Base-by-base conservation (phyloP, 2,329 filamentous ascomycete genomes). In the Aspergillus sojae region DNA sequence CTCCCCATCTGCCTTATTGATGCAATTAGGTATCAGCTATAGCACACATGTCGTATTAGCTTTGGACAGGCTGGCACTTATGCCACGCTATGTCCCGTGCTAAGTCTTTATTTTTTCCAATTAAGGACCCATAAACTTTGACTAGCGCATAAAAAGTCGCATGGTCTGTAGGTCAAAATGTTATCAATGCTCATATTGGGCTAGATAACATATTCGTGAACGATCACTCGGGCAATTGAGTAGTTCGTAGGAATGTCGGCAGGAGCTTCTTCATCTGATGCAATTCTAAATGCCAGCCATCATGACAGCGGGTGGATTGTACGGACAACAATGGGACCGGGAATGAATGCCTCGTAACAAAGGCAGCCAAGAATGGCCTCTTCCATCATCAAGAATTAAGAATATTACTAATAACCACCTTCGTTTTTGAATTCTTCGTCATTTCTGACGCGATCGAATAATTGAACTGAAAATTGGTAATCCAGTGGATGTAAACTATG, bases 211-310 rank as follows among this genome's bases (percentile, higher is more conserved):
- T 52, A 32, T 39, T 55, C 12, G 36, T 5, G 21, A 55, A 21
- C 32, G n/a, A 39, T 55, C 32, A 55, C 52, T 55, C 52, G 52
- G 52, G 52, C 52, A 41, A 55, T 55, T 55, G 34, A 55, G 26
- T 26, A 55, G n/a, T 55, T 39, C 26, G 14, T 19, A 19, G n/a
- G n/a, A 16, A 16, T 39, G n/a, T 16, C 10, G 16, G 36, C 14
- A 3, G 6, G 36, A 41, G 36, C 14, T 41, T 41, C 39, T 41
- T 41, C 39, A 41, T n/a, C 6, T 55, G n/a, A 55, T 55, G 52
- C n/a, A 26, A 55, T 55, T 39, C 11, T 7, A 26, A 55, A 26
- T 55, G 14, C 52, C 52, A 36, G 21, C 32, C 32, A 23, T 39
- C 52, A 21, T 55, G 52, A 55, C 52, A 55, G 52, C 52, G 32